phyloP scores from a whole-genome alignment of 2,329 filamentous ascomycete genomes.

The Hypoxylon sp. region DNA sequence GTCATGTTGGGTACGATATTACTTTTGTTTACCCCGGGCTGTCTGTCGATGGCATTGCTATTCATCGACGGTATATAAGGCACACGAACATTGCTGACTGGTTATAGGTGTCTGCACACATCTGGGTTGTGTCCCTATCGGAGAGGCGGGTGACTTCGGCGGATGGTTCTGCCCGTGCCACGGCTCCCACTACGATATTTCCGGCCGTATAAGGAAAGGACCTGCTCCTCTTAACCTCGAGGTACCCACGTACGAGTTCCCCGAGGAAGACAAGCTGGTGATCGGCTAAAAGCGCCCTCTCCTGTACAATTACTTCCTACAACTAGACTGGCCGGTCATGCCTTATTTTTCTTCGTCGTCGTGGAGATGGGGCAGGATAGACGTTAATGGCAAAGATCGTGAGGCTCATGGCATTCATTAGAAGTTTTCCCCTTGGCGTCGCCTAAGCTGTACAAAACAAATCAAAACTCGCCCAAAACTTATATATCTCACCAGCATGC shows the following conservation, averaged over 20 bases:
- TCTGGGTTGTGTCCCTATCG: conserved; percentile 98
- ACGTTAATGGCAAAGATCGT: conserved; percentile 43
- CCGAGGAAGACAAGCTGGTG: conserved; percentile 84
- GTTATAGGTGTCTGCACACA: conserved; percentile 96
- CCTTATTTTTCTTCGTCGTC: conserved; percentile 28
- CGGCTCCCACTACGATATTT: conserved; percentile 99
- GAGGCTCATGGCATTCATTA: conserved; percentile 44
- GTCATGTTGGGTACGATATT: conserved; percentile 89
- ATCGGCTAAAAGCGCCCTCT: conserved; percentile 76
- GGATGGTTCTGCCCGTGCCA: conserved; percentile 99
- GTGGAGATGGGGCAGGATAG: conserved; percentile 36
- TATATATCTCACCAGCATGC: conserved; percentile 34
- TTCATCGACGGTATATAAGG: conserved; percentile 12
- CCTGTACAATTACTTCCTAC: conserved; percentile 45
- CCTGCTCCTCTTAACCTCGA: conserved; percentile 98
- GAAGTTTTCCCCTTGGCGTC: conserved; percentile 40
- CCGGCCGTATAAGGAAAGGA: conserved; percentile 95
- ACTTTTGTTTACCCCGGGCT: conserved; percentile 5
- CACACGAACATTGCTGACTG: conserved; percentile 20
- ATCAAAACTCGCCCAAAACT: conserved; percentile 38
- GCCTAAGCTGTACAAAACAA: conserved; percentile 45
- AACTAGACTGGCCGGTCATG: conserved; percentile 40
- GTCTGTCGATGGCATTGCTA: neutral
- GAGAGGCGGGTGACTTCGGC: conserved; percentile 96
- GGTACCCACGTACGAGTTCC: conserved; percentile 91